A percentile compares a stretch with the other conserved stretches of the same genome.
phyloP scores from a whole-genome alignment of 306 rosid species.

The Casuarina equisetifolia region DNA sequence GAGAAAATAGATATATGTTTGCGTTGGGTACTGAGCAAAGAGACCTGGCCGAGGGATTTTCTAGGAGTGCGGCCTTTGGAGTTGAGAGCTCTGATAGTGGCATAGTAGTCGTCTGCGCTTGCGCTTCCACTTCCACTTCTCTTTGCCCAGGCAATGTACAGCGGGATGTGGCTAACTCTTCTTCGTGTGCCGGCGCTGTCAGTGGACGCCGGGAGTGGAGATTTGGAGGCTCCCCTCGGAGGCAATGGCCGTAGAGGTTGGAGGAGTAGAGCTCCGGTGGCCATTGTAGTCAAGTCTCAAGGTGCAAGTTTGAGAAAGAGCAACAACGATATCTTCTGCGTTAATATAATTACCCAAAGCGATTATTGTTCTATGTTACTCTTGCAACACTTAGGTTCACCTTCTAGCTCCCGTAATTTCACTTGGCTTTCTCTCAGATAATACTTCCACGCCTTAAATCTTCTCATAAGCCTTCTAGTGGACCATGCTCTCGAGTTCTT shows the following conservation, averaged over 20 bases:
- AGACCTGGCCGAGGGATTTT: conserved; percentile 90
- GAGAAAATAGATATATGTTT: not conserved
- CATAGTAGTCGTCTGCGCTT: conserved; percentile 62
- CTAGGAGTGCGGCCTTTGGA: conserved; percentile 83
- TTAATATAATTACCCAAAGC: too few relatives aligned
- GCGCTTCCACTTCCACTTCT: conserved; percentile 23
- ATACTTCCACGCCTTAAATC: too few relatives aligned
- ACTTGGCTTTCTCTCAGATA: too few relatives aligned
- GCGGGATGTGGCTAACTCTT: not conserved
- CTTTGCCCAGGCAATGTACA: conserved; percentile 33
- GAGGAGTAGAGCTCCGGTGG: conserved; percentile 34
- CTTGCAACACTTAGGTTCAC: too few relatives aligned
- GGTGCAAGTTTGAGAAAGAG: not conserved
- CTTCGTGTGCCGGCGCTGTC: conserved; percentile 19
- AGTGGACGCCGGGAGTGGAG: conserved; percentile 21
- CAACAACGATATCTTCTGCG: conserved; percentile 1
- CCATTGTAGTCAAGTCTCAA: conserved; percentile 26
- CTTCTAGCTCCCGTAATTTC: too few relatives aligned
- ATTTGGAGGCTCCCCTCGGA: conserved; percentile 17
- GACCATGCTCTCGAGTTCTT: too few relatives aligned
- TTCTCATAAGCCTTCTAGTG: too few relatives aligned
- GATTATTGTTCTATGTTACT: not conserved
- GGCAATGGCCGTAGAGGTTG: conserved; percentile 62
- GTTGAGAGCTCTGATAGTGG: conserved; percentile 80
- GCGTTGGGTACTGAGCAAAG: too few relatives aligned